Conservation (phyloP, 1,284 basidiomycete species). For the Puccinia novopanici region DNA sequence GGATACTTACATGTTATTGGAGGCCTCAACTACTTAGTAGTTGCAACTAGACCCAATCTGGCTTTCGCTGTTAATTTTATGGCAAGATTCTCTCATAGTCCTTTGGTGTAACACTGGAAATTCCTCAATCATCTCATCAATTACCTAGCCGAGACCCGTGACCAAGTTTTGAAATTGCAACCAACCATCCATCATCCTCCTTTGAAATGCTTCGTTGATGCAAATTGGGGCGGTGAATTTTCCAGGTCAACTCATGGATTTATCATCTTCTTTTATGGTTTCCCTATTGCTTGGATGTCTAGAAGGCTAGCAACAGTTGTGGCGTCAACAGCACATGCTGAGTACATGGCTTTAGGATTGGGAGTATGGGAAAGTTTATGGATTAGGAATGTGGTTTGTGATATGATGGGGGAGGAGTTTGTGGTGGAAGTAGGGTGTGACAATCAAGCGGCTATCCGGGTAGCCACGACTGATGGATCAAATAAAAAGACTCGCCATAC, state of each 20-base stretch:
- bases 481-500: neutral
- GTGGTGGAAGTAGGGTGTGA: neutral
- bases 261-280: neutral
- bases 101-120: neutral
- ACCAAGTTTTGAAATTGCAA: neutral
- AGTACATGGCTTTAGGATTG: slow-evolving; percentile 22
- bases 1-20: neutral
- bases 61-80: slow-evolving; percentile 20
- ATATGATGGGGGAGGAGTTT: neutral
- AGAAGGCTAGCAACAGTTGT: neutral
- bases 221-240: too few relatives aligned
- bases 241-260: slow-evolving; percentile 20
- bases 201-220: slow-evolving; percentile 12
- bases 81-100: neutral
- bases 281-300: slow-evolving; percentile 21
- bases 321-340: slow-evolving; percentile 1
- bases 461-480: neutral
- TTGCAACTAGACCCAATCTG: neutral
- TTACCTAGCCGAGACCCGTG: neutral
- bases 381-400: neutral
- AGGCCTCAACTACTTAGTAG: neutral
- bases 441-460: slow-evolving; percentile 13
- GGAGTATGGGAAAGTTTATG: neutral
- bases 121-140: neutral
- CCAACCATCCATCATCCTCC: neutral